Evolutionary conservation across 768 basidiomycete species (phyloP), one percentile per base, ranked within the genome.

Genomic region (Holtermannia corniformis): DNA sequence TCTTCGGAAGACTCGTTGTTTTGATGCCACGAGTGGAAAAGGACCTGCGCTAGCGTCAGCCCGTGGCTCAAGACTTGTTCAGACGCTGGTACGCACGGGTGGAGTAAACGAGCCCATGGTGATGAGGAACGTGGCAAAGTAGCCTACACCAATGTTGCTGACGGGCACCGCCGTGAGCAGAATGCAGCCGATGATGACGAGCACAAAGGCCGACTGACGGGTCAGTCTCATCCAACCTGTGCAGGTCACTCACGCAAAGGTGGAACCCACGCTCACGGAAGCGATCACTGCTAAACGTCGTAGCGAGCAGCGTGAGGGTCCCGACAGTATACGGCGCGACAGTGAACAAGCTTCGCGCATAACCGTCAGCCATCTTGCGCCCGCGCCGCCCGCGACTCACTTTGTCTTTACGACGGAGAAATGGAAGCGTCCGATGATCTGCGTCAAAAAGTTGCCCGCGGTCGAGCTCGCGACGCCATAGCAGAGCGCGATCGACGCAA

Each of bases 381-480:
- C n/a, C n/a, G n/a, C n/a, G n/a, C n/a, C n/a, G n/a, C n/a, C n/a
- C n/a, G n/a, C n/a, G n/a, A n/a, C n/a, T n/a, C n/a, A n/a, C n/a
- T 58, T 58, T 20, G 57, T 58, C 19, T 54, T 54, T 44, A 58
- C 57, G 16, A 44, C 47, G 12, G 41, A 32, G 41, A 32, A 50
- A 3, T 49, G 48, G 42, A 54, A 48, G 12, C 53, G 13, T 3
- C 52, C 52, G n/a, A 50, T 44, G 57, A 58, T 58, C 41, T 58
- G 57, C 1, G 53, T 47, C 2, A 58, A 49, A 42, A 58, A 58
- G 26, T 42, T 49, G 7, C 28, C 24, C 5, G 57, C 57, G 1
- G 60, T 61, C 5, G 44, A 42, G 25, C 47, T 51, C 19, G 56
- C 60, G 19, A 55, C 53, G 23, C 60, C 60, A 26, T 61, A 61